Evolutionary conservation across 208 protist species (phyloP).

Genomic region (Leishmania mexicana): DNA sequence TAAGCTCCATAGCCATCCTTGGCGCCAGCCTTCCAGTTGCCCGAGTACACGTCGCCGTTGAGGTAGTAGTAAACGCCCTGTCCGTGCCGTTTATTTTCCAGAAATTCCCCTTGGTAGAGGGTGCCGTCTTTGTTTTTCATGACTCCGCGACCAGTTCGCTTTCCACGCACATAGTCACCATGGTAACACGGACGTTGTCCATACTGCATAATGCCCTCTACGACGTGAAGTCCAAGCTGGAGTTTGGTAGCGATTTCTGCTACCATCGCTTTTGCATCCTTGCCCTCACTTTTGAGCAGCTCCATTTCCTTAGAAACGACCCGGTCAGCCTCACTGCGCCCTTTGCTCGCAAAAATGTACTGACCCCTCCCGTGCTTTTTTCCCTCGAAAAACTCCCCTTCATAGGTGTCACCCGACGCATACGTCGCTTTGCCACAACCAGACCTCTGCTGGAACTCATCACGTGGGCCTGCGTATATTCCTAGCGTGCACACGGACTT

Average conservation of each 20-base stretch:
- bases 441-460: constrained; percentile 91
- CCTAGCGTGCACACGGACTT: constrained; percentile 78
- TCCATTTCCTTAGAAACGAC: constrained; percentile 72
- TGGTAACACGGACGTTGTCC: constrained; percentile 83
- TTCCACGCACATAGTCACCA: constrained; percentile 85
- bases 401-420: constrained; percentile 83
- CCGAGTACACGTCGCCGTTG: constrained; percentile 91
- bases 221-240: constrained; percentile 64
- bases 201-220: constrained; percentile 68
- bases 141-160: constrained; percentile 75
- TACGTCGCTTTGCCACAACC: constrained; percentile 87
- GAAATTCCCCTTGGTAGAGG: constrained; percentile 91
- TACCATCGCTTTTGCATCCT: constrained; percentile 22
- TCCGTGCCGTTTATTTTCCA: constrained; percentile 88
- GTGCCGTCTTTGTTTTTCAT: constrained; percentile 93
- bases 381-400: constrained; percentile 90
- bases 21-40: constrained; percentile 78
- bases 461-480: constrained; percentile 86
- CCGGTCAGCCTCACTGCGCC: constrained; percentile 74
- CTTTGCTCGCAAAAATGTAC: constrained; percentile 77
- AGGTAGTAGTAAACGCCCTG: constrained; percentile 93
- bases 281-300: constrained; percentile 43
- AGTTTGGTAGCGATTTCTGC: constrained; percentile 50
- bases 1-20: constrained; percentile 93
- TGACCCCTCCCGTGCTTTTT: constrained; percentile 87